Percentiles rank a stretch among this genome's conserved stretches.
phyloP scores from a whole-genome alignment of 805 yeast species.

The Lachancea waltii region DNA sequence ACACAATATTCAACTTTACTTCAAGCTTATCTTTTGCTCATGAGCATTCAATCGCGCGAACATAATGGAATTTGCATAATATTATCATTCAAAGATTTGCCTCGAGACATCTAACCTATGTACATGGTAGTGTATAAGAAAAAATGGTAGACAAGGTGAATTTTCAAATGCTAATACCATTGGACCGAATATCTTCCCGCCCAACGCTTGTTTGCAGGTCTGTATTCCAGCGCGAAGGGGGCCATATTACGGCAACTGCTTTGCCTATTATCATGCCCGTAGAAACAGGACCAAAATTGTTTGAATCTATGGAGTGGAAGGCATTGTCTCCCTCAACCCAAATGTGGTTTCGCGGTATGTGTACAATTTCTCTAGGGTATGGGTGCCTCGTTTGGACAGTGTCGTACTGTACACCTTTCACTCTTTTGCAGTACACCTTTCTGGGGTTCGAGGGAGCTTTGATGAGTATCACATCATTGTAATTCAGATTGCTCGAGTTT shows the following conservation, averaged over 20 bases:
- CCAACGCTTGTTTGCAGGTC: constrained; percentile 22
- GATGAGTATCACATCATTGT: constrained; percentile 69
- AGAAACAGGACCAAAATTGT: constrained; percentile 83
- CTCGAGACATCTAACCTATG: too few species aligned
- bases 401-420: constrained; percentile 73
- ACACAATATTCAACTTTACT: not conserved
- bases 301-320: constrained; percentile 74
- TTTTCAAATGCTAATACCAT: not conserved
- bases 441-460: constrained; percentile 79
- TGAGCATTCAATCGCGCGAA: not conserved
- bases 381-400: constrained; percentile 52
- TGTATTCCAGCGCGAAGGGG: constrained; percentile 48
- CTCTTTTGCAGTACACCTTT: constrained; percentile 68
- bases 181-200: constrained; percentile 14
- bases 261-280: constrained; percentile 75
- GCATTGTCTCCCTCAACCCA: constrained; percentile 96
- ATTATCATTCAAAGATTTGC: not conserved
- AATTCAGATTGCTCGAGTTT: constrained; percentile 41
- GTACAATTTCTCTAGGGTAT: constrained; percentile 52
- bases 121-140: too few species aligned
- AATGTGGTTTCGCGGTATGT: constrained; percentile 70
- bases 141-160: too few species aligned
- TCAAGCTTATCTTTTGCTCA: not conserved
- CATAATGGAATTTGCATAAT: not conserved
- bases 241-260: constrained; percentile 66